Percentiles rank a stretch among this genome's conserved stretches.
Conservation (phyloP, 768 basidiomycete genomes). For the Pulveroboletus sp. region DNA sequence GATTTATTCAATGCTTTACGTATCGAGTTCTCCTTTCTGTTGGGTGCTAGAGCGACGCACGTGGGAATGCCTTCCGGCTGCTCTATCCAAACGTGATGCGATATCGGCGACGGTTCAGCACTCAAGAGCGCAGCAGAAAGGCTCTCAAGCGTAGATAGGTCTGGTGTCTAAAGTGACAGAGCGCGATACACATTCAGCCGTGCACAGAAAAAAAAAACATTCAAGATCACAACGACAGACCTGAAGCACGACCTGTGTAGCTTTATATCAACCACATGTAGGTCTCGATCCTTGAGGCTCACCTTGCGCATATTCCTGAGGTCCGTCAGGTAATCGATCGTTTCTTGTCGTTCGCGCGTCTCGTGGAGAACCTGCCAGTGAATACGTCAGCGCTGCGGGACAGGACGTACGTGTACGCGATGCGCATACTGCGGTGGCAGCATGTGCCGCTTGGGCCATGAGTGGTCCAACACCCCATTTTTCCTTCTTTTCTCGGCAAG, state of each 20-base stretch:
- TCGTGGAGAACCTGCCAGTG: constrained; percentile 35
- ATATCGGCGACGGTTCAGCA: constrained; percentile 24
- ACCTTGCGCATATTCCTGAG: constrained; percentile 41
- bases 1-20: constrained; percentile 38
- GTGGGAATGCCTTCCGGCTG: constrained; percentile 41
- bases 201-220: neutral
- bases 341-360: constrained; percentile 35
- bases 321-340: constrained; percentile 35
- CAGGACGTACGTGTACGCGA: neutral
- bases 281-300: neutral
- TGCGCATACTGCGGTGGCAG: constrained; percentile 35
- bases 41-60: constrained; percentile 42
- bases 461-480: constrained; percentile 43
- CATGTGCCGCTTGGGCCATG: constrained; percentile 42
- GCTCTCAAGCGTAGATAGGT: constrained; percentile 29
- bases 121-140: constrained; percentile 28
- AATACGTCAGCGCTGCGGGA: neutral
- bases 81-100: constrained; percentile 36
- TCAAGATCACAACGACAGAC: constrained; percentile 14
- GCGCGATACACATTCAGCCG: no score
- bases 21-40: constrained; percentile 33
- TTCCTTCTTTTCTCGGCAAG: constrained; percentile 27
- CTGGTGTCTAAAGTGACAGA: constrained; percentile 26
- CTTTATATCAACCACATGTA: neutral
- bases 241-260: constrained; percentile 37